Evolutionary conservation across 2,329 filamentous ascomycete genomes (phyloP).

Genomic region (Aspergillus glaucus): DNA sequence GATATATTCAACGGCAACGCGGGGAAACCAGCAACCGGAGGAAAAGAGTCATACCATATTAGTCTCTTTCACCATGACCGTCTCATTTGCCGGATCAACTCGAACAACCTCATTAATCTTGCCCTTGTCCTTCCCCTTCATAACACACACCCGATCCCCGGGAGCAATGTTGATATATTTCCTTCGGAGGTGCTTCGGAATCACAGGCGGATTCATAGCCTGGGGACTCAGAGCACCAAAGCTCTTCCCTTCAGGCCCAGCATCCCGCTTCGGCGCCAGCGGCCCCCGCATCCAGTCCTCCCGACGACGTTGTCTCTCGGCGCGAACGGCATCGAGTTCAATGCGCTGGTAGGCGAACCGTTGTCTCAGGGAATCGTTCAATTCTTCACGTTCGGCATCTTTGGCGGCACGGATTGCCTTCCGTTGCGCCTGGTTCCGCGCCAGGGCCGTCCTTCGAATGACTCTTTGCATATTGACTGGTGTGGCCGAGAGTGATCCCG

Average conservation of each 20-base stretch:
- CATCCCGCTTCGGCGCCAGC: constrained; percentile 69
- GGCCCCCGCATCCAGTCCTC: constrained; percentile 77
- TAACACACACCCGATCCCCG: constrained; percentile 75
- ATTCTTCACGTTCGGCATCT: constrained; percentile 34
- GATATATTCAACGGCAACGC: neutral
- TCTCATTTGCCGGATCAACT: constrained; percentile 51
- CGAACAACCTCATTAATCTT: constrained; percentile 68
- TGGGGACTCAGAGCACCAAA: constrained; percentile 52
- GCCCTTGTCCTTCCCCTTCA: constrained; percentile 72
- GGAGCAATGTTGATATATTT: constrained; percentile 55
- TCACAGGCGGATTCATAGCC: constrained; percentile 30
- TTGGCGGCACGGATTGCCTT: constrained; percentile 40
- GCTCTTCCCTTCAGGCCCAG: constrained; percentile 51
- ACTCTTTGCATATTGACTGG: constrained; percentile 61
- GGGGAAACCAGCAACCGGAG: neutral
- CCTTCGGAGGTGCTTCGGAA: constrained; percentile 34
- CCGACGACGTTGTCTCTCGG: constrained; percentile 52
- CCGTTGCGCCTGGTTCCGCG: constrained; percentile 55
- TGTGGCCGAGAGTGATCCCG: constrained; percentile 1
- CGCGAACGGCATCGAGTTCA: constrained; percentile 35
- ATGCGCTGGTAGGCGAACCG: constrained; percentile 27
- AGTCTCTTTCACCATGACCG: constrained; percentile 55
- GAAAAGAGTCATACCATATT: constrained; percentile 50
- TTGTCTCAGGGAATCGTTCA: constrained; percentile 23
- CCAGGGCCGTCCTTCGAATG: constrained; percentile 58